Evolutionary conservation across 2,329 filamentous ascomycete species (phyloP).

Genomic region (Stromatinia cepivora): DNA sequence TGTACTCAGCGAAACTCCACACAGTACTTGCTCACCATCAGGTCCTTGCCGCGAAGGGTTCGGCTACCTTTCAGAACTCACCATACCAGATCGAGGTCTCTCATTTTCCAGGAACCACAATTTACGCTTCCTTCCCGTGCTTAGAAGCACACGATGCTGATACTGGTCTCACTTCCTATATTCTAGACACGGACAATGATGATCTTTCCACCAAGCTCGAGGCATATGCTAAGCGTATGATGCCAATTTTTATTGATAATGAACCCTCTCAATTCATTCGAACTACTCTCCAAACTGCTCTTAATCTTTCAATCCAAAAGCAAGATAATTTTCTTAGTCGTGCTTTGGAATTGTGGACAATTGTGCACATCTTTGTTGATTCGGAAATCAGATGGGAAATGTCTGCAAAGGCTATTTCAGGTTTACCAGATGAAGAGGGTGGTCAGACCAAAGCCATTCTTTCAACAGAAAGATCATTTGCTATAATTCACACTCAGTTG

Average conservation of each 20-base stretch:
- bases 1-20: conserved; percentile 65
- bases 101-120: conserved; percentile 55
- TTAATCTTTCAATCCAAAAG: conserved; percentile 48
- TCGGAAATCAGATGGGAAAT: conserved; percentile 60
- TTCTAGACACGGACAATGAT: conserved; percentile 59
- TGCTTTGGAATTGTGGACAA: conserved; percentile 63
- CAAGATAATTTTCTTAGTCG: conserved; percentile 56
- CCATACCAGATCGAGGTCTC: conserved; percentile 53
- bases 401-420: conserved; percentile 28
- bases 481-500: conserved; percentile 63
- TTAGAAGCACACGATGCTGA: conserved; percentile 38
- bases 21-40: conserved; percentile 61
- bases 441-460: conserved; percentile 31
- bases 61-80: conserved; percentile 51
- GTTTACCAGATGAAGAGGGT: conserved; percentile 27
- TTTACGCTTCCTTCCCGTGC: conserved; percentile 39
- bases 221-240: conserved; percentile 58
- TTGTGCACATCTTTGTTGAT: conserved; percentile 62
- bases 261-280: conserved; percentile 62
- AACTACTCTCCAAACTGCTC: conserved; percentile 55
- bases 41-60: conserved; percentile 55
- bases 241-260: conserved; percentile 57
- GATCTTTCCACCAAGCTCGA: conserved; percentile 61
- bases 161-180: conserved; percentile 48
- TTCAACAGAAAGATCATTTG: conserved; percentile 45